Evolutionary conservation across 495 filamentous ascomycete species (phyloP).

Genomic region (Penicillium roqueforti): DNA sequence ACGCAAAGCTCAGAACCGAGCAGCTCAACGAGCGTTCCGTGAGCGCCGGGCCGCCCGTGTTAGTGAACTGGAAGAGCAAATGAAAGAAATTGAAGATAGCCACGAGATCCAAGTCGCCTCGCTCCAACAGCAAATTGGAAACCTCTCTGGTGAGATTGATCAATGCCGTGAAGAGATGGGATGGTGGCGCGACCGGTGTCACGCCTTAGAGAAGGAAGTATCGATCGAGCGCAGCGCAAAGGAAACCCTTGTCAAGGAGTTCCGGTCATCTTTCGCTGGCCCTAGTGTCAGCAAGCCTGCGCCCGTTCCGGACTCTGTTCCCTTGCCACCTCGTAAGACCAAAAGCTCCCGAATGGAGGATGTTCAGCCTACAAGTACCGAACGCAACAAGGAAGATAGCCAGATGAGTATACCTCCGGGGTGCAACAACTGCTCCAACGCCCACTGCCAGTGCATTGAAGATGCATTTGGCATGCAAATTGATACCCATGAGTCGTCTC

Average conservation of each 20-base stretch:
- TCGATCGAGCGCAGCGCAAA: slow-evolving; percentile 41
- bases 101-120: slow-evolving; percentile 42
- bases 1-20: slow-evolving; percentile 87
- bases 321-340: slow-evolving; percentile 28
- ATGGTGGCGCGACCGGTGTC: slow-evolving; percentile 49
- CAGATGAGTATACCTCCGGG: slow-evolving; percentile 43
- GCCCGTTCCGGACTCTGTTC: slow-evolving; percentile 30
- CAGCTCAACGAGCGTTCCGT: slow-evolving; percentile 88
- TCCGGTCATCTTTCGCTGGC: slow-evolving; percentile 33
- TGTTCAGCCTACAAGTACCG: slow-evolving; percentile 11
- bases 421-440: slow-evolving; percentile 61
- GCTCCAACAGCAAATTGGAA: slow-evolving; percentile 45
- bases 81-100: slow-evolving; percentile 60
- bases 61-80: slow-evolving; percentile 78
- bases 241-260: slow-evolving; percentile 40
- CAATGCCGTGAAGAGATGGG: slow-evolving; percentile 44
- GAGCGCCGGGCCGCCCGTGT: slow-evolving; percentile 80
- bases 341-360: slow-evolving; percentile 25
- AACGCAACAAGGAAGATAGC: slow-evolving; percentile 17
- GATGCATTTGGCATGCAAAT: slow-evolving; percentile 51
- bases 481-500: slow-evolving; percentile 26
- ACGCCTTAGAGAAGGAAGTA: slow-evolving; percentile 46
- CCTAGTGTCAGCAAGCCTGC: slow-evolving; percentile 17
- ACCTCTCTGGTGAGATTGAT: slow-evolving; percentile 49
- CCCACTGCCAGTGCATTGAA: slow-evolving; percentile 67